Evolutionary conservation across 2,329 filamentous ascomycete species (phyloP), one percentile per base, ranked within the genome.

Genomic region (Cordyceps tenuipes): DNA sequence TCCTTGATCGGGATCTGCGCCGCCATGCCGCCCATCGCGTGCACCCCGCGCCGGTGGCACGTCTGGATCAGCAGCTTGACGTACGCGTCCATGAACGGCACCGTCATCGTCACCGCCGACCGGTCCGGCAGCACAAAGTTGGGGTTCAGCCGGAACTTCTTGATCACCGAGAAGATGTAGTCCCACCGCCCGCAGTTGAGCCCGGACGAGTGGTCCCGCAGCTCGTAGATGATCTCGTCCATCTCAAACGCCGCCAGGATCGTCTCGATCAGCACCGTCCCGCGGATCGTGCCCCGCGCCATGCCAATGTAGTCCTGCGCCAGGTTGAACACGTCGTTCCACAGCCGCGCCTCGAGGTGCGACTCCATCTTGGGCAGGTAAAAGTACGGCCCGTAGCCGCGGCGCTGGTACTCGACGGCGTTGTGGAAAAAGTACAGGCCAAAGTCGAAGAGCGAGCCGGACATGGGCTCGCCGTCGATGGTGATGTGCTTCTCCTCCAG

Each of bases 151-250:
- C 94, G 90, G 88, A 97, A 96, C 77, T 96, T 96, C 84, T 99
- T 99, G 82, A 99, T 97, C 71, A 93, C 91, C 74, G 89, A 94
- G 83, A 99, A 99, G 78, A 99, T 97, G 82, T 99, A 99, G 73
- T 99, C 94, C 94, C 94, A 99, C 67, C 94, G 89, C 65, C 94
- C 94, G 76, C 94, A 97, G 85, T 99, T 99, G 70, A 99, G 85
- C 52, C 94, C 94, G 7, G 93, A 89, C 74, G 88, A 93, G 81
- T 99, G 94, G 72, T 97, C 93, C 63, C 94, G 89, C 66, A 99
- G 87, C 80, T 97, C 94, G 76, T 97, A 99, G 77, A 99, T 97
- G 77, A 99, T 97, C 85, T 99, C 94, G 69, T 99, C 94, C 94
- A 99, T 99, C 82, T 99, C 94, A 70, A 99, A 99, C 17, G 93